Base-by-base conservation (phyloP, 495 filamentous ascomycete genomes). In the Collariella sp. region DNA sequence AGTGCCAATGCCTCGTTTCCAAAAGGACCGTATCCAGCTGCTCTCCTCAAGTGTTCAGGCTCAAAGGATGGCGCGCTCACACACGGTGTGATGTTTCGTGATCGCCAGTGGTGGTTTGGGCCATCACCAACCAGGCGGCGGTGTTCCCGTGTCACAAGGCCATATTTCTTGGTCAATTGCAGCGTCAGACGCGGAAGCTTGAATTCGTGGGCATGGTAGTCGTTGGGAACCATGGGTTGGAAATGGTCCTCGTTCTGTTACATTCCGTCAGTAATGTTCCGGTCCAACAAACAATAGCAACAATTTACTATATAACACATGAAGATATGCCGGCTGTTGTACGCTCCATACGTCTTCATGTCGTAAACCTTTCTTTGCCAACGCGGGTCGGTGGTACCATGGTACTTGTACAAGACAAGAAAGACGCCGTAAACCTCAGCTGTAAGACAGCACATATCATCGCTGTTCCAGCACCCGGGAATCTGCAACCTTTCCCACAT, bases 271-370 rank as follows among this genome's bases (percentile, higher is more conserved):
- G 15, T 38, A 23, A 29, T 2, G n/a, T n/a, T n/a, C n/a, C n/a
- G n/a, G n/a, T n/a, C n/a, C n/a, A n/a, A 13, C 1, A 42, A 10
- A 11, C 23, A n/a, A 5, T 42, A 45, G 20, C 16, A 10, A 22
- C 24, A 46, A 46, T 52, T 13, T 54, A 60, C 56, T 10, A 22
- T n/a, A 46, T 51, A 65, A 10, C 58, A 58, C 16, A 67, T 15
- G 40, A 66, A 66, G 2, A 67, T 40, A 38, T 67, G 65, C 5
- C 63, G 58, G 18, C 22, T 62, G 41, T 66, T 67, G 50, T 60
- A 66, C 11, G 56, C 55, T 1, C 65, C 65, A 16, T 51, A 61
- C 13, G 57, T 50, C 11, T 52, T 55, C 52, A 62, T 54, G 43
- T 62, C 59, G 40, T 62, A 64, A 7, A 61, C 24, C 46, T 48